Conservation (phyloP, 2,329 filamentous ascomycete species). For the Fusarium chuoi region DNA sequence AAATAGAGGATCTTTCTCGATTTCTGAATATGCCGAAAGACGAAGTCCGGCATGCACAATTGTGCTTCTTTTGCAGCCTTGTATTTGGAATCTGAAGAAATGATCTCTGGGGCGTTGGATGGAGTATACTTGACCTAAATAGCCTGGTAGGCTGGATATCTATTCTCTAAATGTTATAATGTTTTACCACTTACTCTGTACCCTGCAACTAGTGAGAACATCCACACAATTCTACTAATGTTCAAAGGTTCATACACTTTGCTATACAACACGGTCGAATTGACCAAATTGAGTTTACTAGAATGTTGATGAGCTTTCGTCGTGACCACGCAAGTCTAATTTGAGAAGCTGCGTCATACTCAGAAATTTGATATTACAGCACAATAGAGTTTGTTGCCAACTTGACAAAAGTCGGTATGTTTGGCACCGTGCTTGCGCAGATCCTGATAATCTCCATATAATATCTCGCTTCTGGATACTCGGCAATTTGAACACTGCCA, state of each 20-base stretch:
- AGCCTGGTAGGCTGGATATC: slow-evolving; percentile 37
- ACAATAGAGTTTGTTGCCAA: background rate
- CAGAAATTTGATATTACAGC: background rate
- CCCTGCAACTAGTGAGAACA: background rate
- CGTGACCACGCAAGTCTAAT: background rate
- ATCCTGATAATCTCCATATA: background rate
- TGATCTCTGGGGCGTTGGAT: slow-evolving; percentile 39
- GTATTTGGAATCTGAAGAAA: slow-evolving; percentile 28
- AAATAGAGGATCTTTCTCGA: slow-evolving; percentile 27
- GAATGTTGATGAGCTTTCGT: background rate
- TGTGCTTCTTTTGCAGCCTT: slow-evolving; percentile 25
- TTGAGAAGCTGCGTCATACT: background rate
- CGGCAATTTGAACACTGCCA: background rate
- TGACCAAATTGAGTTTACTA: background rate
- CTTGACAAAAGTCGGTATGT: background rate
- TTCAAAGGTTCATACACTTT: background rate
- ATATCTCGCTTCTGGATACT: background rate
- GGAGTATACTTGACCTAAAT: slow-evolving; percentile 34
- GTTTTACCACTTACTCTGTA: background rate
- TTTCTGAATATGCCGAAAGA: slow-evolving; percentile 24
- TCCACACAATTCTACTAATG: too few relatives aligned
- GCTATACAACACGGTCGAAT: background rate
- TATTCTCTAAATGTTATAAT: slow-evolving; percentile 20
- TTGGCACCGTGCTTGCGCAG: background rate
- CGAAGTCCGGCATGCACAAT: slow-evolving; percentile 10